A percentile compares a stretch with the other conserved stretches of the same genome.
Evolutionary conservation across 2,329 filamentous ascomycete genomes (phyloP).

Genomic region (Diaporthe batatas): DNA sequence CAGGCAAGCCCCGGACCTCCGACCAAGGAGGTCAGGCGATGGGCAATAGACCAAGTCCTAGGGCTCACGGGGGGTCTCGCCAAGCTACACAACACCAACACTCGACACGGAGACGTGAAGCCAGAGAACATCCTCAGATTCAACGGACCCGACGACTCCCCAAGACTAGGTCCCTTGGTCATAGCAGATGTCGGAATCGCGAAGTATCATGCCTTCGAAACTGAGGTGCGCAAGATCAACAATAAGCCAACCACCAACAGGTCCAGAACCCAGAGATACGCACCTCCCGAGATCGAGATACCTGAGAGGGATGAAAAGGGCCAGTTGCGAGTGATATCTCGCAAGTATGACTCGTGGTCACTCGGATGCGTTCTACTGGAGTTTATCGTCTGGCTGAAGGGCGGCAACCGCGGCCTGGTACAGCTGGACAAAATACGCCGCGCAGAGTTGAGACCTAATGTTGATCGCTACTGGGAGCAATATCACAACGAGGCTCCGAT

Average conservation of each 20-base stretch:
- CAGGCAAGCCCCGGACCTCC: not conserved
- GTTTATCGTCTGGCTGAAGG: conserved; percentile 20
- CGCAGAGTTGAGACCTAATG: not conserved
- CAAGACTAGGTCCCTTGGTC: not conserved
- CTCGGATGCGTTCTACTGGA: conserved; percentile 28
- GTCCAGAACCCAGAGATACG: conserved; percentile 1
- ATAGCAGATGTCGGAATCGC: conserved; percentile 24
- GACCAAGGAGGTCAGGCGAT: not conserved
- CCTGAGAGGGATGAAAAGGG: no score
- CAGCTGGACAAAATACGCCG: not conserved
- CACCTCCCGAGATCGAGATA: conserved; percentile 17
- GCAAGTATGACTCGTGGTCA: conserved; percentile 33
- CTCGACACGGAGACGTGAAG: conserved; percentile 31
- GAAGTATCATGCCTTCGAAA: conserved; percentile 6
- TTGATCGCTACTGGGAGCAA: conserved; percentile 14
- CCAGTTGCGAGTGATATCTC: not conserved
- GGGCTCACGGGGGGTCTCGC: not conserved
- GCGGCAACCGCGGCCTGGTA: not conserved
- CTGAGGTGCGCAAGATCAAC: not conserved
- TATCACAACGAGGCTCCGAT: not conserved
- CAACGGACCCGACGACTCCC: no score
- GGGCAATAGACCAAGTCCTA: not conserved
- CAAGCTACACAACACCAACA: not conserved
- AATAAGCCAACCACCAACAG: conserved; percentile 2
- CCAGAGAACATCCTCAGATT: conserved; percentile 30